Evolutionary conservation across 2,329 filamentous ascomycete genomes (phyloP), one percentile per base, ranked within the genome.

Genomic region (Hypoxylon sp.): DNA sequence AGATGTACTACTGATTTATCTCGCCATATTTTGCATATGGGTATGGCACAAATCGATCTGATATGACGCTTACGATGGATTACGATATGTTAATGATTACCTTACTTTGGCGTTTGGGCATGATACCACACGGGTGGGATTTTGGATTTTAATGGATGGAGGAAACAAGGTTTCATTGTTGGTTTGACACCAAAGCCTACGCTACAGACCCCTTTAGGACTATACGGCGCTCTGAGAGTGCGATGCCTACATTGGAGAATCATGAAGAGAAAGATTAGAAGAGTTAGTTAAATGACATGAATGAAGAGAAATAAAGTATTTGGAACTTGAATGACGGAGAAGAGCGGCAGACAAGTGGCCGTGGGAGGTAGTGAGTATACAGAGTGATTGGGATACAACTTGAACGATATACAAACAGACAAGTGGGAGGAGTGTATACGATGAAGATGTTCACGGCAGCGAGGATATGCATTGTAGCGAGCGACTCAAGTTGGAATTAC

Each of bases 401-500:
- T n/a, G n/a, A n/a, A n/a, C n/a, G n/a, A n/a, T n/a, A n/a, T n/a
- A n/a, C n/a, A n/a, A n/a, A n/a, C n/a, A n/a, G n/a, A n/a, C n/a
- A n/a, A n/a, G n/a, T n/a, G n/a, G n/a, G n/a, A n/a, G n/a, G n/a
- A n/a, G n/a, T n/a, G n/a, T n/a, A n/a, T n/a, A n/a, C n/a, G 37
- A 19, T 11, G 2, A 8, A 11, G 5, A 30, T 2, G 29, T 43
- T 45, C 59, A 16, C 7, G 3, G 11, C 14, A 51, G 32, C 12
- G 34, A 14, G 14, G 39, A 5, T n/a, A 19, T 7, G 16, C 34
- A 19, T 47, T 29, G 63, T 69, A 76, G 74, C 61, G 74, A 76
- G 70, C 64, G 74, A 75, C 73, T 73, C 14, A 72, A 76, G 74
- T 76, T 76, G 52, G 74, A 72, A 67, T 73, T 73, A 29, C 54